Evolutionary conservation across 2,329 filamentous ascomycete genomes (phyloP).

Genomic region (Ophiosphaerella narmari): DNA sequence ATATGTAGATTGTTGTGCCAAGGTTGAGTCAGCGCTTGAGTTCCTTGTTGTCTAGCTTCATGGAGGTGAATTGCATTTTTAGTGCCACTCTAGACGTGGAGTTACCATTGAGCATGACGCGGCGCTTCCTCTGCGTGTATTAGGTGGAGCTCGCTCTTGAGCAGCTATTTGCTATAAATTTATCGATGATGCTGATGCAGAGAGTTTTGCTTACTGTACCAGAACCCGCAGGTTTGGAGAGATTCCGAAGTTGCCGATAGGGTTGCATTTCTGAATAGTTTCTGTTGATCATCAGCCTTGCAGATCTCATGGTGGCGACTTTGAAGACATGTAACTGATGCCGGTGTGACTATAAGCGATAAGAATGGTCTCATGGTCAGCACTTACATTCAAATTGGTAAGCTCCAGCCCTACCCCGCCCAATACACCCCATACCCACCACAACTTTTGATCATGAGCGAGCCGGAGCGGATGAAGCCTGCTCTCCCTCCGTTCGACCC

Average conservation of each 20-base stretch:
- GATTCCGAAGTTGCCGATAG: background rate
- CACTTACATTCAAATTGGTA: background rate
- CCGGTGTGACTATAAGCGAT: background rate
- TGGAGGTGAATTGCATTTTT: no score
- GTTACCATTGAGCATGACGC: no score
- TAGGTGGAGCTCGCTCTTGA: background rate
- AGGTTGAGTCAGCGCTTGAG: no score
- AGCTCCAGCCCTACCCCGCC: background rate
- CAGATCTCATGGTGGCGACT: background rate
- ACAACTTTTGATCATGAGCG: slow-evolving; percentile 15
- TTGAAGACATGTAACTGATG: background rate
- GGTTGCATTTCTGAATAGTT: background rate
- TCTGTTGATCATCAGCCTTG: background rate
- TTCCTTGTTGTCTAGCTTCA: no score
- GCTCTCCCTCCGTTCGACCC: slow-evolving; percentile 21
- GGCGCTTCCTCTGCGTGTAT: no score
- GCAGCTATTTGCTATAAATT: background rate
- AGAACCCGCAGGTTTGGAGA: background rate
- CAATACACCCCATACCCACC: background rate
- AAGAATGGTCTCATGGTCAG: background rate
- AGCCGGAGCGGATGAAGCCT: slow-evolving; percentile 7
- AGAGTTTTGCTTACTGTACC: background rate
- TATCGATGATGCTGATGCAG: background rate
- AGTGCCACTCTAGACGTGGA: no score
- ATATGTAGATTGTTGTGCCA: no score